Evolutionary conservation across 2,329 filamentous ascomycete genomes (phyloP).

Genomic region (Calycina marina): DNA sequence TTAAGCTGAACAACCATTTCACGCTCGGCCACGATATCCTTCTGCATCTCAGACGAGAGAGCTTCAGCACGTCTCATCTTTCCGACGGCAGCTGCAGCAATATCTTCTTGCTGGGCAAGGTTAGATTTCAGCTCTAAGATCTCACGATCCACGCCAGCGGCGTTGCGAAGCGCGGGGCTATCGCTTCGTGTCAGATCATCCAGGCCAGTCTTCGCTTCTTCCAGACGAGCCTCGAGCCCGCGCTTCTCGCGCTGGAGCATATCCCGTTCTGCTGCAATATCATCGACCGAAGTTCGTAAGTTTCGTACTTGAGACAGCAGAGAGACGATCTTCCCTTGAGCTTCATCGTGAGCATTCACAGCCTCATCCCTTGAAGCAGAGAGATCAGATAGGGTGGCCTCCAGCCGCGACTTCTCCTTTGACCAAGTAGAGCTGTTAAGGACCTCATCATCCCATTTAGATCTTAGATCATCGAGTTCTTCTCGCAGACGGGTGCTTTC

Average conservation of each 20-base stretch:
- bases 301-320: slow-evolving; percentile 79
- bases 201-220: slow-evolving; percentile 75
- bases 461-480: slow-evolving; percentile 84
- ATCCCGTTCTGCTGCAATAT: slow-evolving; percentile 74
- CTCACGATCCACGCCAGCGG: slow-evolving; percentile 77
- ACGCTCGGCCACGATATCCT: slow-evolving; percentile 75
- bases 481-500: slow-evolving; percentile 85
- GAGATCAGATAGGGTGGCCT: slow-evolving; percentile 78
- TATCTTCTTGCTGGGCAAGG: slow-evolving; percentile 85
- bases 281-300: slow-evolving; percentile 72
- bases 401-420: slow-evolving; percentile 88
- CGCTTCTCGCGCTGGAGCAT: slow-evolving; percentile 78
- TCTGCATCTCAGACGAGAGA: slow-evolving; percentile 76
- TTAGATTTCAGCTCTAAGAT: slow-evolving; percentile 78
- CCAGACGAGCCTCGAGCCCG: slow-evolving; percentile 67
- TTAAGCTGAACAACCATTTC: slow-evolving; percentile 70
- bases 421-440: slow-evolving; percentile 97
- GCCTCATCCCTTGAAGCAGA: slow-evolving; percentile 89
- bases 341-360: slow-evolving; percentile 83
- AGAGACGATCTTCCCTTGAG: slow-evolving; percentile 82
- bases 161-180: slow-evolving; percentile 77
- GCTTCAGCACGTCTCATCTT: slow-evolving; percentile 95
- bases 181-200: slow-evolving; percentile 79
- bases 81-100: slow-evolving; percentile 78
- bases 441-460: slow-evolving; percentile 97